Base-by-base conservation (phyloP, 73 alveolate genomes). In the Paramecium biaurelia region DNA sequence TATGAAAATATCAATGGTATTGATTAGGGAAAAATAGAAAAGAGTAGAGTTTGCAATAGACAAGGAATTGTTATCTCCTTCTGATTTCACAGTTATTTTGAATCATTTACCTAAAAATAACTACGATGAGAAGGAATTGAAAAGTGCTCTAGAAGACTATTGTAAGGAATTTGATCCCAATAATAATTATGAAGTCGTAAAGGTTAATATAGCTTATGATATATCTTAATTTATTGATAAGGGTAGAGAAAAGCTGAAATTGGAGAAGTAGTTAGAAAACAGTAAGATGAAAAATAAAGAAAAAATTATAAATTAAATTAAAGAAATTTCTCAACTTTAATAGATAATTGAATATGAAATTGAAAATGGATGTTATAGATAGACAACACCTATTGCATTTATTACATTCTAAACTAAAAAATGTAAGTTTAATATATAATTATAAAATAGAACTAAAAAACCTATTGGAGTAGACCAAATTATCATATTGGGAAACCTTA, bases 61-160 rank as follows among this genome's bases (percentile, higher is more conserved):
- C 35, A 74, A 18, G 38, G 87, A 24, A 74, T 15, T 37, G 3
- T 28, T 37, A n/a, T 74, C 87, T 20, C 63, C 87, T 28, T 74
- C 87, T 10, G 87, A 74, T 74, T 74, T 74, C 5, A 74, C 87
- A 74, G 57, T 23, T 10, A 74, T 74, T 12, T 37, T 74, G 18
- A 74, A 23, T 74, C 20, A 41, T 9, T 37, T 74, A 37, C 87
- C 87, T 0, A 30, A 12, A 34, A 74, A 34, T 37, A 21, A 74
- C 15, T 74, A 74, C 35, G 58, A 28, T 28, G 87, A 74, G 45
- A 37, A 21, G 18, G 87, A 74, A 18, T 74, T 74, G 45, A 74
- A 74, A 34, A 15, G 35, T 28, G 57, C 87, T 20, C 2, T 74
- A 5, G 37, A 34, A 37, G 12, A 34, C 8, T 74, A 34, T 74